Evolutionary conservation across 148 eudicot genomes (phyloP), one percentile per base, ranked within the genome.

Genomic region (Agrostemma githago): DNA sequence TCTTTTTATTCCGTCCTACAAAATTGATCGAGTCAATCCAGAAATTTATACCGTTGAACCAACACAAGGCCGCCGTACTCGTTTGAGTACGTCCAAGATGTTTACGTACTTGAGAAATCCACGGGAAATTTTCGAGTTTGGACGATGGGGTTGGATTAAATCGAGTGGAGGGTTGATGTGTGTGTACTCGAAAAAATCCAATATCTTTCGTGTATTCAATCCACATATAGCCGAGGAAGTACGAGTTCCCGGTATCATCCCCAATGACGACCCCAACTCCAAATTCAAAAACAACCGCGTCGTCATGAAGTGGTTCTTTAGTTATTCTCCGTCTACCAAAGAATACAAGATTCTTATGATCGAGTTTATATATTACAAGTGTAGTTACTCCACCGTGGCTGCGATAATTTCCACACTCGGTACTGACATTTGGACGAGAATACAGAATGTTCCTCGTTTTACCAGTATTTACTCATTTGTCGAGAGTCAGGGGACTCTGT

Each of bases 291-390:
- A 46, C 7, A 7, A 11, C 53, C 10, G 7, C 53, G 10, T 46
- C 10, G 53, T 8, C n/a, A n/a, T n/a, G n/a, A n/a, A n/a, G n/a
- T 46, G 53, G 53, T 46, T 46, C 15, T 62, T 62, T 7, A 0
- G 65, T 6, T 62, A 62, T 62, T 62, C 65, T 8, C 39, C 65
- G 14, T 62, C 39, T 4, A 62, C 65, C 65, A 62, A 62, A 20
- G 65, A 62, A 62, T 62, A 62, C 26, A 26, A 62, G 65, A 62
- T 62, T 26, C 38, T 62, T 14, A 62, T n/a, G n/a, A n/a, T n/a
- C n/a, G 26, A 10, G 14, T 62, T 6, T 38, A 39, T 2, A 5
- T 6, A 21, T 62, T 26, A 26, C 26, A 46, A 0, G 10, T 46
- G 10, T 8, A 46, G 10, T n/a, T n/a, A n/a, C n/a, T 46, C 53